Conservation (phyloP, 2,329 filamentous ascomycete genomes). For the Xylariaceae sp. region DNA sequence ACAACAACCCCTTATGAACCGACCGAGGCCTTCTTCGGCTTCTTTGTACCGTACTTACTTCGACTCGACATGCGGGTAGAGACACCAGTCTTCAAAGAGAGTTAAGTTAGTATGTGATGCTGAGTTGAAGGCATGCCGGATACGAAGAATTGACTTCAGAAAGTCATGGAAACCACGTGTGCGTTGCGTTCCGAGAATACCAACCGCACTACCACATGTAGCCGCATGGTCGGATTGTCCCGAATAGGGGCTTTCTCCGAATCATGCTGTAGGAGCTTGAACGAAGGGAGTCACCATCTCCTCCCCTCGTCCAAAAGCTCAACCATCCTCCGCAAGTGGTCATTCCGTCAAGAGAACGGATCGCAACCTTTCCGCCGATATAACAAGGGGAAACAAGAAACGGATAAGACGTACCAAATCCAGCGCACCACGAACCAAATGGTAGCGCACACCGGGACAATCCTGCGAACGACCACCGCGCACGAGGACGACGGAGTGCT, state of each 20-base stretch:
- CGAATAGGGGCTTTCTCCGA: too few relatives aligned
- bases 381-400: neutral
- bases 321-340: too few relatives aligned
- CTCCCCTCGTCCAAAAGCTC: too few relatives aligned
- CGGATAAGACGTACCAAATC: slow-evolving; percentile 67
- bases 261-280: too few relatives aligned
- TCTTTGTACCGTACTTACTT: slow-evolving; percentile 98
- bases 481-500: slow-evolving; percentile 97
- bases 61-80: slow-evolving; percentile 75
- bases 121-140: neutral
- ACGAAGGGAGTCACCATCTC: too few relatives aligned
- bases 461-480: slow-evolving; percentile 89
- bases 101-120: slow-evolving; percentile 31
- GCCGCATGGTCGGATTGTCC: too few relatives aligned
- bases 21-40: slow-evolving; percentile 76
- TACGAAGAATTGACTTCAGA: neutral
- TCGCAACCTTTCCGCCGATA: neutral
- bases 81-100: slow-evolving; percentile 69
- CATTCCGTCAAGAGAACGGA: too few relatives aligned
- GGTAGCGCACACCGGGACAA: slow-evolving; percentile 97
- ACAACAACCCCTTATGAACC: slow-evolving; percentile 30
- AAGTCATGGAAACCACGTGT: neutral
- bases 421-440: slow-evolving; percentile 82
- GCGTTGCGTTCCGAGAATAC: neutral
- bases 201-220: neutral